Base-by-base conservation (phyloP, 768 basidiomycete genomes). In the Saitozyma sp. region DNA sequence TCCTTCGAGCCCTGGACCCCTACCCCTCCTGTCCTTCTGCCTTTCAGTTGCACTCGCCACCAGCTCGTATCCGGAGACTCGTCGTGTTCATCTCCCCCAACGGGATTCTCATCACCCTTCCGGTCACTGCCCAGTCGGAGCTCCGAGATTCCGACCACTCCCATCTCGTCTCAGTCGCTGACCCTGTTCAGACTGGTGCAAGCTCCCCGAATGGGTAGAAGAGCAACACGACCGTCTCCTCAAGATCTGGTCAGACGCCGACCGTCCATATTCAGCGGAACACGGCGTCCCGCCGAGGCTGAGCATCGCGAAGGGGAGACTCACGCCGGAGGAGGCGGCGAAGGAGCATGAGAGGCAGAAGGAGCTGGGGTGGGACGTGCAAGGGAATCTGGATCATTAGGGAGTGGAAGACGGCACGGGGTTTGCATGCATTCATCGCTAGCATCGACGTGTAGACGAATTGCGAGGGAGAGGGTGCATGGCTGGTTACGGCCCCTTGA, bases 291-390 rank as follows among this genome's bases (percentile, higher is more conserved):
- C 72, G 4, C 70, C 76, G 4, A 60, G 49, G 13, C 13, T 65
- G n/a, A 69, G 65, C 38, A 68, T 79, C 29, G 63, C 63, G 40
- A 72, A 77, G 43, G 79, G 79, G 3, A 70, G 64, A 62, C 10
- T 64, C 14, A 69, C 65, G 29, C 79, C 79, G 0, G 68, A 73
- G 51, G 65, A 63, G 20, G 76, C 76, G 16, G 59, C 50, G 40
- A 72, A 78, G 59, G 79, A 80, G 63, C 74, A 76, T 59, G 62
- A 78, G 63, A 46, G 78, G 54, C 79, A 80, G 55, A 78, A 77
- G 61, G 74, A 77, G 46, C 46, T 71, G 16, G 79, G 79, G 8
- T 80, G 79, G 79, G 77, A 80, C 66, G 78, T 79, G 1, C 60
- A 63, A 39, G 75, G 73, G 52, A 76, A 76, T 62, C 29, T 77